phyloP scores from a whole-genome alignment of 495 filamentous ascomycete genomes.

The Letharia lupina region DNA sequence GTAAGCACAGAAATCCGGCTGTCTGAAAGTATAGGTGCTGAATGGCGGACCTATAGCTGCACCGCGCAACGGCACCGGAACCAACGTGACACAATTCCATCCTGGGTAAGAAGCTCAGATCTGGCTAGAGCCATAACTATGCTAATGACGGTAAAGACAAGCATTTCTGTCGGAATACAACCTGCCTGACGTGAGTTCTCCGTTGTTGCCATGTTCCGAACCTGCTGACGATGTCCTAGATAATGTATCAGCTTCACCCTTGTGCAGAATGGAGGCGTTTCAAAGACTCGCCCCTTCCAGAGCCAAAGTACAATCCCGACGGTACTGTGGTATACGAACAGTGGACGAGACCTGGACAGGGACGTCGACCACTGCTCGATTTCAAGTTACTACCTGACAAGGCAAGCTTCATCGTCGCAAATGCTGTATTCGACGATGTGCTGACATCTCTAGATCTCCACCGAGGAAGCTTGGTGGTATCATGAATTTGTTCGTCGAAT shows the following conservation, averaged over 20 bases:
- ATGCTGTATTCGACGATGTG: neutral
- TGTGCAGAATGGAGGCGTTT: neutral
- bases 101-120: neutral
- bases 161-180: neutral
- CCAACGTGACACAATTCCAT: neutral
- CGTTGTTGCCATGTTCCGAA: neutral
- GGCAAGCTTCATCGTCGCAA: neutral
- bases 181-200: neutral
- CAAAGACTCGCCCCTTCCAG: neutral
- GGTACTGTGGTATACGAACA: neutral
- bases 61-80: neutral
- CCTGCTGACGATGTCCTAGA: neutral
- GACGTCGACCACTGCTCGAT: neutral
- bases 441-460: conserved; percentile 4
- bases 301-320: neutral
- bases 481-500: conserved; percentile 10
- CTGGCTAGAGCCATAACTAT: rapidly evolving
- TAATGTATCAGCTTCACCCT: neutral
- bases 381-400: neutral
- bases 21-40: neutral
- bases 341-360: neutral
- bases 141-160: neutral
- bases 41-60: neutral
- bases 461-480: conserved; percentile 8
- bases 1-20: neutral